Conservation (phyloP, 306 rosid species). For the Biancaea sappan region DNA sequence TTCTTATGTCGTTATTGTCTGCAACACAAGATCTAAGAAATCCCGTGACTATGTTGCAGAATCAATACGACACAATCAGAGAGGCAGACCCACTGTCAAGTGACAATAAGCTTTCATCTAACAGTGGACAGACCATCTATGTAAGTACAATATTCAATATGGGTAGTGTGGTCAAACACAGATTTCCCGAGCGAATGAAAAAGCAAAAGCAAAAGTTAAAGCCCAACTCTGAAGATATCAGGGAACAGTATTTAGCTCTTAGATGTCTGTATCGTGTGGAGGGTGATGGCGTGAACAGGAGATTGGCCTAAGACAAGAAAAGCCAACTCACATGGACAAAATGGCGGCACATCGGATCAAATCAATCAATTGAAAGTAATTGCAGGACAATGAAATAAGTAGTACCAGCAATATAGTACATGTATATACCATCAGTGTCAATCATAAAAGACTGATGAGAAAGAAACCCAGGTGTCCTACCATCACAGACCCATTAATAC, state of each 20-base stretch:
- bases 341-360: slow-evolving; percentile 85
- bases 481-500: slow-evolving; percentile 22
- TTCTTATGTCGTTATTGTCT: neutral
- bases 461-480: slow-evolving; percentile 30
- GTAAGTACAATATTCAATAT: slow-evolving; percentile 21
- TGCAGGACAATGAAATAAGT: slow-evolving; percentile 16
- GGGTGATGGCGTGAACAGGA: slow-evolving; percentile 7
- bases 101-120: slow-evolving; percentile 32
- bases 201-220: slow-evolving; percentile 85
- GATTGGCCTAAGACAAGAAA: neutral
- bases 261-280: slow-evolving; percentile 26
- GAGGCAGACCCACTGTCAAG: slow-evolving; percentile 23
- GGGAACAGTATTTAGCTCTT: slow-evolving; percentile 34
- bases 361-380: slow-evolving; percentile 53
- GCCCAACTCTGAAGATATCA: slow-evolving; percentile 35
- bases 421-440: slow-evolving; percentile 48
- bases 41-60: slow-evolving; percentile 47
- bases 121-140: slow-evolving; percentile 17
- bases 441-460: slow-evolving; percentile 47
- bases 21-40: slow-evolving; percentile 27
- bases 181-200: slow-evolving; percentile 41
- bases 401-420: slow-evolving; percentile 31
- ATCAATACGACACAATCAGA: slow-evolving; percentile 32
- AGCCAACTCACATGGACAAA: slow-evolving; percentile 39
- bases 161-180: slow-evolving; percentile 64